A percentile compares a stretch with the other conserved stretches of the same genome.
Evolutionary conservation across 2,329 filamentous ascomycete genomes (phyloP).

Genomic region (Trichoderma sp.): DNA sequence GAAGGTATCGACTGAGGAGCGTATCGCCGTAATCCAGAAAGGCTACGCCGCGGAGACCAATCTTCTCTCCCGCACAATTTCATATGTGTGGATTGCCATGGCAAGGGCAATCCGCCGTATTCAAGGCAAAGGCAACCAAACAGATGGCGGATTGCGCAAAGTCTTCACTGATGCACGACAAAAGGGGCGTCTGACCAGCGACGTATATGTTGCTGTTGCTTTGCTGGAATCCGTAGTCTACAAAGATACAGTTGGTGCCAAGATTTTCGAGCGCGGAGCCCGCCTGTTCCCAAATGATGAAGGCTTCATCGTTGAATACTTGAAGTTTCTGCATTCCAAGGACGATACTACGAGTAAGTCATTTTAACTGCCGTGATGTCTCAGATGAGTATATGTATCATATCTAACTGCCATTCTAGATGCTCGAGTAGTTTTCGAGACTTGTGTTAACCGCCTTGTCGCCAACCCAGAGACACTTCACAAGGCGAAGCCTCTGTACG

Average conservation of each 20-base stretch:
- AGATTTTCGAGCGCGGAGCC: constrained; percentile 93
- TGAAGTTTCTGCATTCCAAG: constrained; percentile 90
- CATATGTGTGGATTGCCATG: constrained; percentile 91
- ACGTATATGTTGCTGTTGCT: constrained; percentile 92
- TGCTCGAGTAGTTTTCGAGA: constrained; percentile 94
- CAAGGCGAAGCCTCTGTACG: constrained; percentile 83
- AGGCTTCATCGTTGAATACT: constrained; percentile 89
- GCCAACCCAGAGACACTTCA: constrained; percentile 72
- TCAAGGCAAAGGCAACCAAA: constrained; percentile 74
- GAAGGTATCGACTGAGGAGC: constrained; percentile 65
- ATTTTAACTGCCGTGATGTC: not conserved
- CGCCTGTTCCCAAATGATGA: constrained; percentile 95
- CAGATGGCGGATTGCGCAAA: constrained; percentile 78
- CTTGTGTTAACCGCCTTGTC: constrained; percentile 80
- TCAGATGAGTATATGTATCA: not conserved
- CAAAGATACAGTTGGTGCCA: constrained; percentile 87
- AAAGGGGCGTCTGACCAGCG: constrained; percentile 85
- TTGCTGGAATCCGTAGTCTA: constrained; percentile 95
- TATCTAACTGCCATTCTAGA: constrained; percentile 56
- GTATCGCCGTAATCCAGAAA: constrained; percentile 64
- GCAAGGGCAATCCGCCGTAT: constrained; percentile 93
- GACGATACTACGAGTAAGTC: constrained; percentile 90
- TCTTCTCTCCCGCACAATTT: constrained; percentile 80
- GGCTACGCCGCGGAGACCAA: constrained; percentile 74
- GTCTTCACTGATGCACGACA: constrained; percentile 89